Conservation (phyloP, 495 filamentous ascomycete species). For the Lasiosphaeria hispida region DNA sequence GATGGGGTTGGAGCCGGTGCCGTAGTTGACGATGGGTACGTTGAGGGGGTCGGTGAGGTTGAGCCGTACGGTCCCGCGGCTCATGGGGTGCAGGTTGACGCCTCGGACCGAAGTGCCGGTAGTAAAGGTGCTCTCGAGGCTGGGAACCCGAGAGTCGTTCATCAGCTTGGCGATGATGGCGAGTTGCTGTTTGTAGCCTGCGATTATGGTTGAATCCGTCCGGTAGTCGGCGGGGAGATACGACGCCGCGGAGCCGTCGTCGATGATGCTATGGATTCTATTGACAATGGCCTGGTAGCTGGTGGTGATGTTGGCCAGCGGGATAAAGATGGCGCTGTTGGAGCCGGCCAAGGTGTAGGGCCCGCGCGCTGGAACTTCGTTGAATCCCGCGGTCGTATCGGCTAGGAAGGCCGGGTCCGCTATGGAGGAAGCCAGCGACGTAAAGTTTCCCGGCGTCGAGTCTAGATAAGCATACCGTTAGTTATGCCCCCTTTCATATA, state of each 20-base stretch:
- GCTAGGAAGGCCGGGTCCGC: slow-evolving; percentile 1
- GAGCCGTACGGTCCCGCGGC: slow-evolving; percentile 35
- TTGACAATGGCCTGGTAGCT: neutral
- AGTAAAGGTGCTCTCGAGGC: slow-evolving; percentile 24
- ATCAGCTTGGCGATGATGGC: slow-evolving; percentile 5
- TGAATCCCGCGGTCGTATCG: slow-evolving; percentile 12
- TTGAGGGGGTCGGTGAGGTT: slow-evolving; percentile 31
- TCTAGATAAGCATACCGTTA: too few species aligned
- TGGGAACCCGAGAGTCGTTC: slow-evolving; percentile 10
- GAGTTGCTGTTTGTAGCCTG: slow-evolving; percentile 21
- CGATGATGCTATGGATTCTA: slow-evolving; percentile 8
- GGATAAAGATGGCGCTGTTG: slow-evolving; percentile 3
- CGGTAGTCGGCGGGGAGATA: slow-evolving; percentile 15
- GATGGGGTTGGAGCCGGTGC: slow-evolving; percentile 37
- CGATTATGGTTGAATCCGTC: slow-evolving; percentile 5
- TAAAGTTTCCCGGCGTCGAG: too few species aligned
- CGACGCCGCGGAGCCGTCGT: neutral
- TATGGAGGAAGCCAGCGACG: neutral
- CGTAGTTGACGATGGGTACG: slow-evolving; percentile 36
- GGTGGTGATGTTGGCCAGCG: neutral
- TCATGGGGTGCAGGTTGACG: slow-evolving; percentile 8
- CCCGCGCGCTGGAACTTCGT: slow-evolving; percentile 4
- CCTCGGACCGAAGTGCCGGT: slow-evolving; percentile 10
- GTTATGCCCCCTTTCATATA: too few species aligned
- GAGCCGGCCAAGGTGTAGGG: slow-evolving; percentile 6